A percentile compares a stretch with the other conserved stretches of the same genome.
Conservation (phyloP, 1,284 basidiomycete genomes). For the Polyporus tsugae region DNA sequence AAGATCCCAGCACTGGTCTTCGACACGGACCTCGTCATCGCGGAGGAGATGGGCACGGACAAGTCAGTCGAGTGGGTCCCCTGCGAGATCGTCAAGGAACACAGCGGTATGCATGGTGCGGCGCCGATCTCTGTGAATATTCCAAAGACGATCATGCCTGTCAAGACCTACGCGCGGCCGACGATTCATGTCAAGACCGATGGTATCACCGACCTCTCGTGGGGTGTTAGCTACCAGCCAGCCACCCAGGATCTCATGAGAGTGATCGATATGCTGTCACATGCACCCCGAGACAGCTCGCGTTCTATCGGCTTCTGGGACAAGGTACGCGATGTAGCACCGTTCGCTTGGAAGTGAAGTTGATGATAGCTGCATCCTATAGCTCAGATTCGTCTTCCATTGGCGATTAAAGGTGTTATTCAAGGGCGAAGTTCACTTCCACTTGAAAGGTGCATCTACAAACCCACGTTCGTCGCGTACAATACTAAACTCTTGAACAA, state of each 20-base stretch:
- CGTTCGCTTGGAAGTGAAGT: not conserved
- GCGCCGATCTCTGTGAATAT: slow-evolving; percentile 71
- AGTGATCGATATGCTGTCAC: slow-evolving; percentile 85
- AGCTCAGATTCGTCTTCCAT: slow-evolving; percentile 88
- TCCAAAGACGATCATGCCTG: slow-evolving; percentile 95
- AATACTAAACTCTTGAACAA: slow-evolving; percentile 43
- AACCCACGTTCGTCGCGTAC: slow-evolving; percentile 13
- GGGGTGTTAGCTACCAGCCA: slow-evolving; percentile 91
- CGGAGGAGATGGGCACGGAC: slow-evolving; percentile 85
- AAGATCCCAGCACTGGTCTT: slow-evolving; percentile 65
- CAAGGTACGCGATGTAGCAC: slow-evolving; percentile 55
- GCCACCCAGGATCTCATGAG: slow-evolving; percentile 90
- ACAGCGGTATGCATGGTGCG: slow-evolving; percentile 61
- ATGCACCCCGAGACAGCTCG: slow-evolving; percentile 87
- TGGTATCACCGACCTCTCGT: slow-evolving; percentile 80
- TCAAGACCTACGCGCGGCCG: slow-evolving; percentile 91
- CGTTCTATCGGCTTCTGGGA: slow-evolving; percentile 96
- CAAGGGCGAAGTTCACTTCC: slow-evolving; percentile 77
- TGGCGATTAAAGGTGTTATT: slow-evolving; percentile 84
- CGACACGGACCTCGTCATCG: slow-evolving; percentile 86
- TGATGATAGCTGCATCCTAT: slow-evolving; percentile 7
- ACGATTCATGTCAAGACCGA: slow-evolving; percentile 72
- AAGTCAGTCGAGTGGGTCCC: slow-evolving; percentile 79
- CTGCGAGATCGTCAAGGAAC: slow-evolving; percentile 66
- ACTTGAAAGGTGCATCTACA: slow-evolving; percentile 78